Evolutionary conservation across 2,329 filamentous ascomycete species (phyloP).

Genomic region (Diaporthe amygdali): DNA sequence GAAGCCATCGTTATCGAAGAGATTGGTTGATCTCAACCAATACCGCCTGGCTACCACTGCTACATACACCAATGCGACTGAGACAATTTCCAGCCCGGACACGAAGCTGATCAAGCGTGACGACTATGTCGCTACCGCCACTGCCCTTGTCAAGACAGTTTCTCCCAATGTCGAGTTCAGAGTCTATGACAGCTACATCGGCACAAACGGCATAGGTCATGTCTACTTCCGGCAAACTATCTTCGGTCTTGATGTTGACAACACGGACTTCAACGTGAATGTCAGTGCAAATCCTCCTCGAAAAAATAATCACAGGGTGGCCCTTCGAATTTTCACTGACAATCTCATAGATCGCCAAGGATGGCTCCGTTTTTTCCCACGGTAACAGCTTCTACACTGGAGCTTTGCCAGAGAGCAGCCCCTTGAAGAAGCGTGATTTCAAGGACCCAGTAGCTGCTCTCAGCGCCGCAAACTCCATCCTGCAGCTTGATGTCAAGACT

Average conservation of each 20-base stretch:
- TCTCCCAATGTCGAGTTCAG: slow-evolving; percentile 51
- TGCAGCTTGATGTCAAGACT: slow-evolving; percentile 47
- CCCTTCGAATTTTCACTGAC: not conserved
- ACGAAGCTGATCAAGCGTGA: slow-evolving; percentile 36
- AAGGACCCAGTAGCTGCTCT: slow-evolving; percentile 50
- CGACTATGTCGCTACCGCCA: slow-evolving; percentile 49
- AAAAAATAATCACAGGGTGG: slow-evolving; percentile 10
- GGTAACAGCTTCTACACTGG: slow-evolving; percentile 55
- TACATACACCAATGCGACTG: slow-evolving; percentile 36
- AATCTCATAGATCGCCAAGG: slow-evolving; percentile 46
- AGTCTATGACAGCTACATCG: slow-evolving; percentile 57
- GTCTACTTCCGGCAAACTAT: slow-evolving; percentile 65
- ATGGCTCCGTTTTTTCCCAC: slow-evolving; percentile 63
- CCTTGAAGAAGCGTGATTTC: slow-evolving; percentile 45
- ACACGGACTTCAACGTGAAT: slow-evolving; percentile 66
- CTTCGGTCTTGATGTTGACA: slow-evolving; percentile 64
- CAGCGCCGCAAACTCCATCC: slow-evolving; percentile 42
- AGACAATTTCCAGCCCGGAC: slow-evolving; percentile 29
- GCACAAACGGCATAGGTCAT: slow-evolving; percentile 60
- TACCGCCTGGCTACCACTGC: slow-evolving; percentile 37
- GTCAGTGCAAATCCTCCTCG: slow-evolving; percentile 41
- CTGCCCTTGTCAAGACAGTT: slow-evolving; percentile 46
- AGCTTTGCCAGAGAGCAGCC: slow-evolving; percentile 44
- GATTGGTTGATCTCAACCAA: slow-evolving; percentile 38
- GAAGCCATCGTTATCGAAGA: slow-evolving; percentile 18